Conservation (phyloP, 306 rosid species). For the Herpetospermum pedunculosum region DNA sequence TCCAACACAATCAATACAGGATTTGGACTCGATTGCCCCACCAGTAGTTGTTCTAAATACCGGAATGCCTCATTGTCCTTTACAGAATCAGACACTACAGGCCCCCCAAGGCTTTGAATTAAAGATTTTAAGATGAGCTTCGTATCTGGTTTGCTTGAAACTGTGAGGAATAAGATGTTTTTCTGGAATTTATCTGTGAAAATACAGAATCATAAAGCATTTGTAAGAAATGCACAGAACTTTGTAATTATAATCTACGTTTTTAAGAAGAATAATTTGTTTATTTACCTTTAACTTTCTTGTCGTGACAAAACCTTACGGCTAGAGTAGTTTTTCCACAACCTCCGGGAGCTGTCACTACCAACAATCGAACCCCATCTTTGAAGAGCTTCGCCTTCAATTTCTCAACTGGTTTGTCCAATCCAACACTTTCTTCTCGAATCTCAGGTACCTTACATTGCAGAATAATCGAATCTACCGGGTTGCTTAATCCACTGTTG, state of each 20-base stretch:
- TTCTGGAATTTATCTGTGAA: constrained; percentile 2
- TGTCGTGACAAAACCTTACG: neutral
- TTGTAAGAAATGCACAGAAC: neutral
- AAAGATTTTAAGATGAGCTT: neutral
- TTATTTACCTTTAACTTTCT: neutral
- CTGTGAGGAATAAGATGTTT: neutral
- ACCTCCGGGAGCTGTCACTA: constrained; percentile 2
- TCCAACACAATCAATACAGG: constrained; percentile 9
- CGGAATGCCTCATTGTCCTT: neutral
- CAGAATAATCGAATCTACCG: neutral
- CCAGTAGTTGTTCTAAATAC: neutral
- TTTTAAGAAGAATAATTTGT: neutral
- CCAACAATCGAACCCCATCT: constrained; percentile 2
- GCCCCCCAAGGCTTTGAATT: neutral
- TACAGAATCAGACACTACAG: neutral
- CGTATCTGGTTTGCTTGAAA: constrained; percentile 8
- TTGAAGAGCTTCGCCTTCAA: neutral
- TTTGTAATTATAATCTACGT: neutral
- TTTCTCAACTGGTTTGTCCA: neutral
- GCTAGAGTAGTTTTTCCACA: constrained; percentile 9
- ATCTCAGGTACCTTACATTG: neutral
- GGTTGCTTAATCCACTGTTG: neutral
- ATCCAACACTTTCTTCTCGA: neutral
- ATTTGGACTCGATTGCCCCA: neutral
- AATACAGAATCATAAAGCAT: neutral